Conservation (phyloP, 345 rosid genomes). For the Brassica carinata region DNA sequence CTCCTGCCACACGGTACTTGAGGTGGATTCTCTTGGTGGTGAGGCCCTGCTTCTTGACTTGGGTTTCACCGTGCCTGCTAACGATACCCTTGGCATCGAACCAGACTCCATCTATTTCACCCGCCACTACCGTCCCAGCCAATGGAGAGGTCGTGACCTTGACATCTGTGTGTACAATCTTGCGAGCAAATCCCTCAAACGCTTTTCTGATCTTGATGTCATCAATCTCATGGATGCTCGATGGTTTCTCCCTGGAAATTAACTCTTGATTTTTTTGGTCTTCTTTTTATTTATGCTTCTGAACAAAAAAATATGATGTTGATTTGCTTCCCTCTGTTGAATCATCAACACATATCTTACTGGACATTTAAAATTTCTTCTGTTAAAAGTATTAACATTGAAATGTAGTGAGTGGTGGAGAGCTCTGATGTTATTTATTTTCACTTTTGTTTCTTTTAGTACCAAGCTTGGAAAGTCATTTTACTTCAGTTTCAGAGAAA, state of each 20-base stretch:
- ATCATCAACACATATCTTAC: neutral
- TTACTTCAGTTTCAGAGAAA: neutral
- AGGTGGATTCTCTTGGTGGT: neutral
- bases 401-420: neutral
- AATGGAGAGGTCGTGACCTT: neutral
- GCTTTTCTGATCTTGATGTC: neutral
- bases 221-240: neutral
- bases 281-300: neutral
- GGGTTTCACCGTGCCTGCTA: neutral
- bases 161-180: neutral
- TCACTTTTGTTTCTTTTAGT: neutral
- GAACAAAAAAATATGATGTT: too few relatives aligned
- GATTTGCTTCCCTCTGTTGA: neutral
- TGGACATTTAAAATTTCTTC: neutral
- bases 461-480: neutral
- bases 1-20: neutral
- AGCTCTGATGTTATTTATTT: neutral
- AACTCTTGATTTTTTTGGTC: neutral
- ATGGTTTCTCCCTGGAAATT: neutral
- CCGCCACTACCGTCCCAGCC: neutral
- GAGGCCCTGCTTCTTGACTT: neutral
- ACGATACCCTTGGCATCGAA: neutral
- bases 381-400: too few relatives aligned
- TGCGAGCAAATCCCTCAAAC: neutral
- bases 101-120: slow-evolving; percentile 1